Evolutionary conservation across 345 rosid species (phyloP), one percentile per base, ranked within the genome.

Genomic region (Hibiscus mutabilis): DNA sequence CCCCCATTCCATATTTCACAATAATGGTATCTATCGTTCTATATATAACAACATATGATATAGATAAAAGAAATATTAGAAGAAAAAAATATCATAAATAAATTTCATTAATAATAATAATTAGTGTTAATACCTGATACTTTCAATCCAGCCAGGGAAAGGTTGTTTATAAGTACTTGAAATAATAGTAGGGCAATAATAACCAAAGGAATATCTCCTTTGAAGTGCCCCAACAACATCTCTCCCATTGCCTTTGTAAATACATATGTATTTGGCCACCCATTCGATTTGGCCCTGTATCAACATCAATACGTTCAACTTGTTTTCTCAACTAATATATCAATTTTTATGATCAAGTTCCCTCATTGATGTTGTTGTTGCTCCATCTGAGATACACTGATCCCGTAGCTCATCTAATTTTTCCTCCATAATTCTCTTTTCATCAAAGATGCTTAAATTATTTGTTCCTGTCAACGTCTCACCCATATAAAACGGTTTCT

Each of bases 161-260:
- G 97, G 95, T 46, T 92, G 87, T 51, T 79, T 72, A 66, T 75
- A 82, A 63, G 97, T 87, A 69, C 98, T 87, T 44, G 83, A 81
- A 21, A 89, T 78, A 56, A 89, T 88, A 11, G 92, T 80, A 0
- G 91, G 95, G 10, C 15, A 16, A 44, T 13, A 12, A 44, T 11
- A 44, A 44, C 49, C 8, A 40, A 10, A 44, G 15, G 49, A 12
- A 85, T 40, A 12, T 80, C 78, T 8, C 80, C 97, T 80, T 80
- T 86, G 60, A 76, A 61, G 1, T 72, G 37, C 8, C 79, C 84
- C 46, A 90, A 76, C 63, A 87, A 58, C 95, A 90, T 90, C 68
- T 87, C 96, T 55, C 85, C 96, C 97, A 83, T 93, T 27, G 98
- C 87, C 83, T 92, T 92, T 11, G 98, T 90, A 60, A 92, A 90